Conservation (phyloP, 2,329 filamentous ascomycete genomes). For the Laburnicola sp. region DNA sequence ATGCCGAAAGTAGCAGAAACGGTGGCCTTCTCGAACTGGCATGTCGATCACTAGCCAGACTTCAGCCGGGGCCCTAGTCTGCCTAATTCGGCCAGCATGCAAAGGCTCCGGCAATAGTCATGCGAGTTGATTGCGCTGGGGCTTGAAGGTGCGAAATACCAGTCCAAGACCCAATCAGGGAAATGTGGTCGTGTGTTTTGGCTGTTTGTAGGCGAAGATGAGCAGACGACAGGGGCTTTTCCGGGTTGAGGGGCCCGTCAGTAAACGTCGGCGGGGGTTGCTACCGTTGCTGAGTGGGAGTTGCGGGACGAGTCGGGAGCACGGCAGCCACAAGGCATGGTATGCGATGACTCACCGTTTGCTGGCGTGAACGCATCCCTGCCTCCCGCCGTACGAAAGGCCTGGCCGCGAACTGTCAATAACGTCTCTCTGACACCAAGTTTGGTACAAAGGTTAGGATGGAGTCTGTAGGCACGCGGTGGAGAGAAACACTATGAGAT, state of each 20-base stretch:
- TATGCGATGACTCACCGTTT: slow-evolving; percentile 39
- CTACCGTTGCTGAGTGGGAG: slow-evolving; percentile 19
- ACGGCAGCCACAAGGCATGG: slow-evolving; percentile 33
- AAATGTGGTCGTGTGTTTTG: slow-evolving; percentile 3
- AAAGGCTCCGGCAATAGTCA: slow-evolving; percentile 25
- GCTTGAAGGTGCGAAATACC: slow-evolving; percentile 13
- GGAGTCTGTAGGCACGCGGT: neutral
- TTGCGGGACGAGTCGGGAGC: slow-evolving; percentile 39
- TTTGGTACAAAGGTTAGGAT: neutral
- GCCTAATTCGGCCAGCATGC: slow-evolving; percentile 20
- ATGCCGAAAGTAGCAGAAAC: slow-evolving; percentile 19
- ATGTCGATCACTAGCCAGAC: slow-evolving; percentile 31
- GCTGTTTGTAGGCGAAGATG: slow-evolving; percentile 11
- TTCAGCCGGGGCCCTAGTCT: slow-evolving; percentile 26
- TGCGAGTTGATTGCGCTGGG: slow-evolving; percentile 13
- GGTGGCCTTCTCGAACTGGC: slow-evolving; percentile 19
- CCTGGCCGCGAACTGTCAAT: neutral
- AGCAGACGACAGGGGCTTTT: slow-evolving; percentile 2
- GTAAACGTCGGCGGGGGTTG: slow-evolving; percentile 16
- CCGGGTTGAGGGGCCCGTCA: slow-evolving; percentile 10
- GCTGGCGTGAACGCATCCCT: slow-evolving; percentile 33
- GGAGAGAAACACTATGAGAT: slow-evolving; percentile 9
- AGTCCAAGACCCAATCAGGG: slow-evolving; percentile 15
- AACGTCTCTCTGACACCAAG: neutral
- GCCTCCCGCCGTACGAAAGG: slow-evolving; percentile 26